These are phyloP conservation scores for Litsea cubeba DNA, from an alignment of 164 flowering plant species.

Conservation along the genomic window DNA sequence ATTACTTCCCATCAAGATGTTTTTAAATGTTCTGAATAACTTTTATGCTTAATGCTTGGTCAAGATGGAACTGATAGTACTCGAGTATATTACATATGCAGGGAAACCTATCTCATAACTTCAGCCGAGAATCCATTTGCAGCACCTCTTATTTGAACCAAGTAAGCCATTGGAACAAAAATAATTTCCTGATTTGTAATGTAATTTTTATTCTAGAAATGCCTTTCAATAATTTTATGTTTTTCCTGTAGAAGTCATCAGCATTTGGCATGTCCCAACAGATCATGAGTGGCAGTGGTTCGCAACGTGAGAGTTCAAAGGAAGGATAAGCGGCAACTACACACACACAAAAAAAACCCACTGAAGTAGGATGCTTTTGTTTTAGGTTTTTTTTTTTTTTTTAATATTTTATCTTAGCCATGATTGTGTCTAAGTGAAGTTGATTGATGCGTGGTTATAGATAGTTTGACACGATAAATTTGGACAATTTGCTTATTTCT, in stretches of 20 bases:
- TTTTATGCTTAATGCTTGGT: background rate
- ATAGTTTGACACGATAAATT: too few species aligned
- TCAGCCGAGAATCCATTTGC: background rate
- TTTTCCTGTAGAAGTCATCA: background rate
- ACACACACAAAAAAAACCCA: too few species aligned
- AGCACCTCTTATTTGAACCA: background rate
- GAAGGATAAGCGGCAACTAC: background rate
- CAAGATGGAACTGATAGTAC: background rate
- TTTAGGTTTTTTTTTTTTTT: too few species aligned
- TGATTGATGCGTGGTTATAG: too few species aligned
- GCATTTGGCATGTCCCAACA: background rate
- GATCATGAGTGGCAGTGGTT: background rate
- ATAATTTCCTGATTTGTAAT: background rate
- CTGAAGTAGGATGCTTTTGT: too few species aligned
- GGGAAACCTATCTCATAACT: background rate
- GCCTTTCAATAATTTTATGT: background rate
- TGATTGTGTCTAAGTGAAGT: too few species aligned
- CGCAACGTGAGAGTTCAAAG: background rate
- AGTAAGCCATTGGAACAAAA: background rate
- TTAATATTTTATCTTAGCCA: too few species aligned
- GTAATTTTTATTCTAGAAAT: background rate
- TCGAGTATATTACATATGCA: background rate
- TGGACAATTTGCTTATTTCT: too few species aligned
- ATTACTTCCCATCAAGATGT: background rate
- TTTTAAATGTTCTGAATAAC: too few species aligned